Evolutionary conservation across 2,329 filamentous ascomycete genomes (phyloP).

Genomic region (Epichloe uncinata): DNA sequence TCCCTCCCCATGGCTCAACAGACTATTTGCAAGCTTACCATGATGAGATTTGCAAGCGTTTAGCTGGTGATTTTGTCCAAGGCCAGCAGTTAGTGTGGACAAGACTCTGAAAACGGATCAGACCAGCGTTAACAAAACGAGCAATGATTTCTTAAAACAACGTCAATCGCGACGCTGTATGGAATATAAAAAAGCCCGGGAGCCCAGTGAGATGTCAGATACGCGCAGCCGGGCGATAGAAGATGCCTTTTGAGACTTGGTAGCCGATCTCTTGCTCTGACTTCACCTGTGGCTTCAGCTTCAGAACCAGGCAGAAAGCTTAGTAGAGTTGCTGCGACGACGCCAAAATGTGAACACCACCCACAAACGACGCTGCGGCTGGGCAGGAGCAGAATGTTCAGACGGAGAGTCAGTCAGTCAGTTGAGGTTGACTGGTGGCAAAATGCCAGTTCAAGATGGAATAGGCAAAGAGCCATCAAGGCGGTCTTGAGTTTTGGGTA

Average conservation of each 20-base stretch:
- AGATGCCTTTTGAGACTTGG: neutral
- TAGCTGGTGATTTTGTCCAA: neutral
- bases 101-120: neutral
- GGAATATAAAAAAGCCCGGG: neutral
- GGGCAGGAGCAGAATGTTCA: neutral
- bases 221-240: neutral
- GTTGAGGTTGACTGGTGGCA: conserved; percentile 3
- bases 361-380: neutral
- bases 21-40: conserved; percentile 2
- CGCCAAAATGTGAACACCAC: neutral
- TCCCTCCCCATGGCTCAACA: conserved; percentile 21
- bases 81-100: neutral
- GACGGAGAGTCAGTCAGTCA: neutral
- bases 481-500: conserved; percentile 6
- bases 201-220: neutral
- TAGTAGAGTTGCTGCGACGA: neutral
- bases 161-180: neutral
- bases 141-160: neutral
- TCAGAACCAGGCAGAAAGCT: neutral
- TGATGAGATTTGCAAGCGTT: neutral
- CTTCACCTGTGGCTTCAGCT: neutral
- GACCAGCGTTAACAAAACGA: neutral
- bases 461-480: neutral
- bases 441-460: conserved; percentile 4
- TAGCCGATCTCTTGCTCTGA: neutral